A percentile compares a stretch with the other conserved stretches of the same genome.
These are phyloP conservation scores for Blumeria hordei DNA, from an alignment of 2,329 filamentous ascomycete species.

Conservation along the genomic window DNA sequence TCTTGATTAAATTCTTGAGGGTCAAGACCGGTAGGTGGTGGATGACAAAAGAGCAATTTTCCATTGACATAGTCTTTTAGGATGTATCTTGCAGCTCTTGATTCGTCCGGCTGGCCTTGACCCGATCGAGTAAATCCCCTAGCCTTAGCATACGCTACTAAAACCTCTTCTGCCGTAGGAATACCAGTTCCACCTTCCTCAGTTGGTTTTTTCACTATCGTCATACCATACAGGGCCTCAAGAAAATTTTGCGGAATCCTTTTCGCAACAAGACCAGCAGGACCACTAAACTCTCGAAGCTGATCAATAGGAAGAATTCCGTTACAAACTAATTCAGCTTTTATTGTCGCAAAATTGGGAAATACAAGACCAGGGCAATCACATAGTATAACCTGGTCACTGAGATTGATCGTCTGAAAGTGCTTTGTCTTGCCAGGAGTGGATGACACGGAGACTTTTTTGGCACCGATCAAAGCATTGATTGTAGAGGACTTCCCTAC, in stretches of 20 bases:
- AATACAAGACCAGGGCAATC: conserved; percentile 98
- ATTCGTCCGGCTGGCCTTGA: conserved; percentile 78
- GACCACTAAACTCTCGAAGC: conserved; percentile 75
- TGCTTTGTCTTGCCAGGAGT: conserved; percentile 98
- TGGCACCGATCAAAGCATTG: conserved; percentile 92
- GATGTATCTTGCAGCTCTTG: conserved; percentile 65
- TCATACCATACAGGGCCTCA: conserved; percentile 84
- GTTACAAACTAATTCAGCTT: conserved; percentile 87
- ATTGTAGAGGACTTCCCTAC: conserved; percentile 98
- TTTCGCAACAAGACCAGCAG: conserved; percentile 56
- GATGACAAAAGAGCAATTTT: conserved; percentile 78
- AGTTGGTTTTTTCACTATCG: conserved; percentile 51
- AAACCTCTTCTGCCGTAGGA: conserved; percentile 63
- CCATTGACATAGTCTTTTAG: conserved; percentile 96
- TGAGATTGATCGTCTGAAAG: conserved; percentile 93
- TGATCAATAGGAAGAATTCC: conserved; percentile 93
- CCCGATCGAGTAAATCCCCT: conserved; percentile 80
- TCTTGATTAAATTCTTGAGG: conserved; percentile 62
- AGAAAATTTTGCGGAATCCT: conserved; percentile 74
- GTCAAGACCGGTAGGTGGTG: conserved; percentile 54
- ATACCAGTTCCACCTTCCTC: conserved; percentile 85
- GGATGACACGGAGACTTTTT: conserved; percentile 93
- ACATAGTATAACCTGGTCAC: conserved; percentile 70
- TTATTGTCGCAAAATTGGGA: conserved; percentile 90
- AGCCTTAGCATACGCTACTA: conserved; percentile 67